phyloP scores from a whole-genome alignment of 2,329 filamentous ascomycete genomes.

The Scedosporium dehoogii region DNA sequence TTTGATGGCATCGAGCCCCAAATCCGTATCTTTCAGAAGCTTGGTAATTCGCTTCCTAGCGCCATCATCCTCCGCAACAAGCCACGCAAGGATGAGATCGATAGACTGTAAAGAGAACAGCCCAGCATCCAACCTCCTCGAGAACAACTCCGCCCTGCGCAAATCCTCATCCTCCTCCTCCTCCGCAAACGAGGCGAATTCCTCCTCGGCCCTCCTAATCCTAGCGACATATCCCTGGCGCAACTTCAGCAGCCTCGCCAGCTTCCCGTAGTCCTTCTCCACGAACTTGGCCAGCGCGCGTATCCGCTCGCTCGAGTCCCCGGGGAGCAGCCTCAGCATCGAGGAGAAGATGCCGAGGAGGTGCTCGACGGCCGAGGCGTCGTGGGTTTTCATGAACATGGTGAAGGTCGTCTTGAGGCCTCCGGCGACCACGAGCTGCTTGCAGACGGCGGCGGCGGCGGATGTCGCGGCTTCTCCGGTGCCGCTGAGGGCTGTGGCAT shows the following conservation, averaged over 20 bases:
- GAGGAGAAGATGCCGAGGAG: conserved; percentile 77
- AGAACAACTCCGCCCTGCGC: conserved; percentile 55
- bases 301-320: conserved; percentile 68
- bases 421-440: conserved; percentile 68
- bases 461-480: conserved; percentile 23
- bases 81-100: conserved; percentile 81
- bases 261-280: conserved; percentile 88
- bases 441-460: conserved; percentile 54
- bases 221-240: conserved; percentile 60
- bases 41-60: conserved; percentile 55
- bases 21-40: conserved; percentile 58
- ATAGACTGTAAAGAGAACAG: conserved; percentile 74
- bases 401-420: conserved; percentile 80
- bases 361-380: conserved; percentile 65
- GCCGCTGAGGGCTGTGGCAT: conserved; percentile 39
- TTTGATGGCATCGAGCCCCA: conserved; percentile 52
- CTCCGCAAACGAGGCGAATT: conserved; percentile 18
- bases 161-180: conserved; percentile 40
- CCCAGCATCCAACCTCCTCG: conserved; percentile 69
- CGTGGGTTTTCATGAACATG: conserved; percentile 73
- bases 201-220: conserved; percentile 49
- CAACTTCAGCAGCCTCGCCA: conserved; percentile 59
- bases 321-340: conserved; percentile 69
- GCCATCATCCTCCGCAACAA: conserved; percentile 78
- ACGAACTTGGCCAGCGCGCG: conserved; percentile 87